phyloP scores from a whole-genome alignment of 208 protist species.

The Leishmania tarentolae region DNA sequence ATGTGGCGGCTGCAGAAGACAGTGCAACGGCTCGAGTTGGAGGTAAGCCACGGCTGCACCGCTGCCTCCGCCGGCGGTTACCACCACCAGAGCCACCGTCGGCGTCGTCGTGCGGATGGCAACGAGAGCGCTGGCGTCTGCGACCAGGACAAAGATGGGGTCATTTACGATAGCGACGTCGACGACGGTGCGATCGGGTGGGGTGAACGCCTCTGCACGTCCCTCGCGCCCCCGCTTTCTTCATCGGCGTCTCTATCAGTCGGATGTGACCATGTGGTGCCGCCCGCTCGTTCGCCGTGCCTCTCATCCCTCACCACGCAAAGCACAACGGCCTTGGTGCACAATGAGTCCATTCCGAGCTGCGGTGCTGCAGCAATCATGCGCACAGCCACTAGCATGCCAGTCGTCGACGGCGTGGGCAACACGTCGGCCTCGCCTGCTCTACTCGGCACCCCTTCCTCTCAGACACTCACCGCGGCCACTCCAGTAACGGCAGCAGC shows the following conservation, averaged over 20 bases:
- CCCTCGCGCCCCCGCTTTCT: background rate
- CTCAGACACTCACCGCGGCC: background rate
- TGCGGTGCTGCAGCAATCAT: background rate
- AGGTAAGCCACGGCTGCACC: background rate
- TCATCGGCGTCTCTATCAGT: background rate
- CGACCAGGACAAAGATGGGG: background rate
- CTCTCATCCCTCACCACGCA: background rate
- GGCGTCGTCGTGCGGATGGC: background rate
- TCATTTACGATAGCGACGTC: background rate
- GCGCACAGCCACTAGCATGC: background rate
- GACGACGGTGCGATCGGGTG: background rate
- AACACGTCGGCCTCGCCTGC: background rate
- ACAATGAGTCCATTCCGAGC: background rate
- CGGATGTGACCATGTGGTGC: background rate
- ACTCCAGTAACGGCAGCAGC: background rate
- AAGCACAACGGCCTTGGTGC: background rate
- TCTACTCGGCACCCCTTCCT: background rate
- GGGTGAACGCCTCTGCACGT: slow-evolving; percentile 6
- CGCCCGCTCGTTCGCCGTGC: background rate
- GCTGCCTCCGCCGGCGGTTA: background rate
- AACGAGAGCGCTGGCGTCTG: background rate
- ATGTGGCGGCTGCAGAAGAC: background rate
- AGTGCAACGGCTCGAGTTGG: background rate
- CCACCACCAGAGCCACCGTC: background rate
- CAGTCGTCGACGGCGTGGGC: background rate